phyloP scores from a whole-genome alignment of 805 yeast genomes.

The Saturnispora ahearnii region DNA sequence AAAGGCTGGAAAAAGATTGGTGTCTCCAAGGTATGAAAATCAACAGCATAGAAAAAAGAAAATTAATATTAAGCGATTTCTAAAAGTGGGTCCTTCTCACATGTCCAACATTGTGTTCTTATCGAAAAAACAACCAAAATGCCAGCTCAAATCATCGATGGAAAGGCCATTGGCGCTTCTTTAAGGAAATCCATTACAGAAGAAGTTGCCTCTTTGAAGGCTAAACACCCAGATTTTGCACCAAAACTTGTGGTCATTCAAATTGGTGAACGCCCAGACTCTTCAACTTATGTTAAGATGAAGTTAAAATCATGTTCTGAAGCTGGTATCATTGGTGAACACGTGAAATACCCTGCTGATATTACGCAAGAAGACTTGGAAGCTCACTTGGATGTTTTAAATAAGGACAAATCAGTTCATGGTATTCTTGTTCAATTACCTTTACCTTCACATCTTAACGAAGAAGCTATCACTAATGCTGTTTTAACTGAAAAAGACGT shows the following conservation, averaged over 20 bases:
- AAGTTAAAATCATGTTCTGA: conserved; percentile 84
- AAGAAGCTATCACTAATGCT: conserved; percentile 67
- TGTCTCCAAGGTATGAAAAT: too few relatives aligned
- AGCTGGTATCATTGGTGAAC: conserved; percentile 63
- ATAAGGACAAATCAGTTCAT: conserved; percentile 67
- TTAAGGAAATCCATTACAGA: conserved; percentile 44
- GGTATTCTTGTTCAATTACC: conserved; percentile 91
- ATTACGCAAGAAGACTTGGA: conserved; percentile 54
- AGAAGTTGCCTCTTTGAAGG: conserved; percentile 40
- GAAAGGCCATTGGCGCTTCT: conserved; percentile 40
- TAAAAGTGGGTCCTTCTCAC: neutral
- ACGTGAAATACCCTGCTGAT: conserved; percentile 55
- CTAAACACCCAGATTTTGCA: conserved; percentile 40
- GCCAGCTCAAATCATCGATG: conserved; percentile 42
- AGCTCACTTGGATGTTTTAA: conserved; percentile 50
- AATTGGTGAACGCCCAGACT: conserved; percentile 85
- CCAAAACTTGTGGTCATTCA: conserved; percentile 81
- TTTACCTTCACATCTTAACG: conserved; percentile 71
- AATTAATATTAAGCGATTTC: too few relatives aligned
- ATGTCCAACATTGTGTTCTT: neutral
- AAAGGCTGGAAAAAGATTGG: neutral
- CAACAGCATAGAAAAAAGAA: too few relatives aligned
- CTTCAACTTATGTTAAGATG: conserved; percentile 84
- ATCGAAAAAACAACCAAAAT: conserved; percentile 10
- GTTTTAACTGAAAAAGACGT: conserved; percentile 85